Evolutionary conservation across 768 basidiomycete species (phyloP).

Genomic region (Podaxis rugospora): DNA sequence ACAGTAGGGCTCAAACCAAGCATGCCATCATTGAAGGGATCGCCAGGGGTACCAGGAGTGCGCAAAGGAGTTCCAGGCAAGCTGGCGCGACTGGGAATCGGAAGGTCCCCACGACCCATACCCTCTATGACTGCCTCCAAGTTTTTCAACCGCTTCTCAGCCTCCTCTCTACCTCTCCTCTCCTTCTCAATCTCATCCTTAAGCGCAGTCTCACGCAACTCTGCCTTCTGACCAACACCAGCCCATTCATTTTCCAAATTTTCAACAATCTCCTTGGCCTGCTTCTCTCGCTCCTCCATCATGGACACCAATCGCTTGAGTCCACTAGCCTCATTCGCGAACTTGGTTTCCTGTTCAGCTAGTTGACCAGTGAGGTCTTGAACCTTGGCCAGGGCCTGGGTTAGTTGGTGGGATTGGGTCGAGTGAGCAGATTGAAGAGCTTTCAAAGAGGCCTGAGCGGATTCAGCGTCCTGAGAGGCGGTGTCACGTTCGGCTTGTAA

Average conservation of each 20-base stretch:
- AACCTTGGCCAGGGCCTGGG: slow-evolving; percentile 69
- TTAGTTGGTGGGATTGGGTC: slow-evolving; percentile 69
- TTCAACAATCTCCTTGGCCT: slow-evolving; percentile 79
- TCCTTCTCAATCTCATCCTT: slow-evolving; percentile 73
- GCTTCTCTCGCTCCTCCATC: slow-evolving; percentile 86
- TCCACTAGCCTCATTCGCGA: slow-evolving; percentile 70
- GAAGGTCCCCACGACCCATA: slow-evolving; percentile 71
- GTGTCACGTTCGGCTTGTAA: slow-evolving; percentile 78
- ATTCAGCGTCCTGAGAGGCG: slow-evolving; percentile 59
- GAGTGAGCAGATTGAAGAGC: slow-evolving; percentile 70
- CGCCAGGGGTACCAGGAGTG: slow-evolving; percentile 34
- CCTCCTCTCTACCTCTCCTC: slow-evolving; percentile 58
- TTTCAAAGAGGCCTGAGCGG: slow-evolving; percentile 66
- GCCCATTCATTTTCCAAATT: slow-evolving; percentile 83
- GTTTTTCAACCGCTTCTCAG: slow-evolving; percentile 68
- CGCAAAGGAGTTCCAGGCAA: slow-evolving; percentile 46
- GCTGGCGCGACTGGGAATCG: slow-evolving; percentile 41
- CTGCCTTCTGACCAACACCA: slow-evolving; percentile 62
- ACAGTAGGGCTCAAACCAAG: slow-evolving; percentile 83
- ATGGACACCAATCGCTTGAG: slow-evolving; percentile 73
- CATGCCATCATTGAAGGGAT: slow-evolving; percentile 45
- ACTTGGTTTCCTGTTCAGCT: slow-evolving; percentile 82
- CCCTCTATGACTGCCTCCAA: slow-evolving; percentile 68
- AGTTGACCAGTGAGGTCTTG: slow-evolving; percentile 73
- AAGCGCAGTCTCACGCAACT: slow-evolving; percentile 60